Percentiles rank a stretch among this genome's conserved stretches.
Conservation (phyloP, 495 filamentous ascomycete species). For the Lentithecium fluviatile region DNA sequence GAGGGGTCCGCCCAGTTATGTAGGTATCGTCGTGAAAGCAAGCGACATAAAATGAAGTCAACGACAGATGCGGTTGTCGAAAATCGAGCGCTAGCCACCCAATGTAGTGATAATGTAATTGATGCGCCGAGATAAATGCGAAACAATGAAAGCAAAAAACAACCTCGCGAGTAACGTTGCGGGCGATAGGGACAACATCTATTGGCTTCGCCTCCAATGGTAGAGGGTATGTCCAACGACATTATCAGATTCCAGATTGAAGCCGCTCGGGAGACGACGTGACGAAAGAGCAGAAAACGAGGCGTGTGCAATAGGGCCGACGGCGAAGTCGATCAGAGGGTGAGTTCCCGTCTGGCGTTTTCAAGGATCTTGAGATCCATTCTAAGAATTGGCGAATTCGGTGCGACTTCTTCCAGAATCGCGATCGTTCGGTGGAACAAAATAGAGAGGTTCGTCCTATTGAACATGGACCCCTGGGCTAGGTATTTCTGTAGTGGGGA, state of each 20-base stretch:
- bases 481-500: conserved; percentile 58
- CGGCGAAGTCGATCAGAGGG: conserved; percentile 8
- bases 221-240: conserved; percentile 11
- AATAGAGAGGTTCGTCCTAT: conserved; percentile 13
- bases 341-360: conserved; percentile 6
- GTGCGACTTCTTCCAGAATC: conserved; percentile 61
- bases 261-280: too few relatives aligned
- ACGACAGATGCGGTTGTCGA: neutral
- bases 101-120: conserved; percentile 2
- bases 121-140: conserved; percentile 6
- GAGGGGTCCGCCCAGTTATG: neutral
- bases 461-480: conserved; percentile 48
- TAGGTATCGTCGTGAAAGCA: neutral
- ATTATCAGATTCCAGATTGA: neutral
- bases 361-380: conserved; percentile 66
- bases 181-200: neutral
- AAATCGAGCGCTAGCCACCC: conserved; percentile 25
- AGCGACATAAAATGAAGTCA: neutral
- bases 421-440: conserved; percentile 65
- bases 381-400: conserved; percentile 65
- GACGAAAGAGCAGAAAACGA: too few relatives aligned
- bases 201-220: neutral
- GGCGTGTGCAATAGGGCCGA: neutral
- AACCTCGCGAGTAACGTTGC: neutral
- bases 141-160: neutral